Base-by-base conservation (phyloP, 202 grass and related monocot species). In the Schoenoplectus triqueter region DNA sequence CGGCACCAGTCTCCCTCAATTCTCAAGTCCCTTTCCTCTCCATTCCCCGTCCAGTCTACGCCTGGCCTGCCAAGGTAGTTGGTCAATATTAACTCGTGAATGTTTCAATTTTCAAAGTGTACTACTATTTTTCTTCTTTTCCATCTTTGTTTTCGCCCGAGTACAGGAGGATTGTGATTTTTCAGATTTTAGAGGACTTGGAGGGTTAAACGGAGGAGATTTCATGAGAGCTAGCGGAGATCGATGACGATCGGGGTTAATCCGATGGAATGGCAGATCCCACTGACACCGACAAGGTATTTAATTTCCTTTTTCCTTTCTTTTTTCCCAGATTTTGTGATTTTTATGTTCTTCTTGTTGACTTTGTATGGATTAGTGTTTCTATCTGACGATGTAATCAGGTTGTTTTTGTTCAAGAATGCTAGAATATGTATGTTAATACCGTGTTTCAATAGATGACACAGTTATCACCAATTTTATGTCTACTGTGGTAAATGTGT, bases 231-330 rank as follows among this genome's bases (percentile, higher is more conserved):
- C 82, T 5, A 85, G n/a, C 85, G 77, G 13, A 86, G 50, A 61
- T 86, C 89, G 84, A 97, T 97, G 94, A 97, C 85, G 85, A 93
- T 84, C 86, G 87, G 84, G 84, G 84, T 84, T 78, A 40, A 57
- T 87, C 84, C 84, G 73, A 77, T 90, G 89, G 89, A 93, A 97
- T 97, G 94, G 94, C 89, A 97, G 94, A 97, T 97, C 94, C 85
- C 89, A 73, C 86, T 84, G 91, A 93, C 88, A 90, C 88, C 85
- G 91, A 93, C 81, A 97, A 97, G 94, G 94, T 97, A 59, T 49
- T 7, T 7, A 49, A 15, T 14, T 2, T n/a, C 9, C 14, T 62
- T 42, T 46, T 13, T 15, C 18, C 44, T 4, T 62, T 15, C n/a
- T 3, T 21, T 15, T 21, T 8, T 69, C 51, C 59, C 47, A 10